phyloP scores from a whole-genome alignment of 169 alveolate genomes.

The Eimeria sp. region DNA sequence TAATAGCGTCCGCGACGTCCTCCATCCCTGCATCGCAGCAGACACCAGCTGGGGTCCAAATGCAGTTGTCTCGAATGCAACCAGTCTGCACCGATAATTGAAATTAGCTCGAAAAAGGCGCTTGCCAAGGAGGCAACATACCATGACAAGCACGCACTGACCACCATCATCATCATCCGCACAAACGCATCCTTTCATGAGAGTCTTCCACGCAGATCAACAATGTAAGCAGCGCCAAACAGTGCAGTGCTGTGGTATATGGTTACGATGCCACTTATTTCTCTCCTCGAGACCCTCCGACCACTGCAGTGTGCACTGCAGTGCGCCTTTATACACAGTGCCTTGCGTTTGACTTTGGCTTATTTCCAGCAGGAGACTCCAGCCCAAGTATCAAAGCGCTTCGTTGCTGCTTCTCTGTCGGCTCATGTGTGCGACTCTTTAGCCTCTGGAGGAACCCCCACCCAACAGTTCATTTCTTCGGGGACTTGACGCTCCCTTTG shows the following conservation, averaged over 20 bases:
- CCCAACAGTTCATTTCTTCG: slow-evolving; percentile 2
- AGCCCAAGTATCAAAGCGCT: background rate
- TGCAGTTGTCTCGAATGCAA: background rate
- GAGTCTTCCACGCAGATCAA: slow-evolving; percentile 53
- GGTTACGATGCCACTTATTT: background rate
- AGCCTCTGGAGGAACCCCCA: slow-evolving; percentile 37
- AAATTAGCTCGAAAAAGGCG: background rate
- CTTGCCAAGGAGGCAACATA: slow-evolving; percentile 39
- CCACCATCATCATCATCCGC: slow-evolving; percentile 42
- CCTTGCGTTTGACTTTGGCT: slow-evolving; percentile 50
- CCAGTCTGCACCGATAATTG: background rate
- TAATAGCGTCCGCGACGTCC: slow-evolving; percentile 37
- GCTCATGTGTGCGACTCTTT: slow-evolving; percentile 18
- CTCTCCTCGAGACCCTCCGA: slow-evolving; percentile 45
- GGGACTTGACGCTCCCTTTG: background rate
- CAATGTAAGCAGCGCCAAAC: slow-evolving; percentile 11
- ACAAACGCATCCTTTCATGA: slow-evolving; percentile 22
- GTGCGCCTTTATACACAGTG: slow-evolving; percentile 17
- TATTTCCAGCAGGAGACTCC: slow-evolving; percentile 41
- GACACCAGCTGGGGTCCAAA: background rate
- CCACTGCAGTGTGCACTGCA: slow-evolving; percentile 24
- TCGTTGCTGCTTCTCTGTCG: slow-evolving; percentile 47
- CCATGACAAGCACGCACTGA: slow-evolving; percentile 64
- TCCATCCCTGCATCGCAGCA: slow-evolving; percentile 58
- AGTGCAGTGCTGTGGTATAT: background rate